Percentiles rank a stretch among this genome's conserved stretches.
Evolutionary conservation across 2,329 filamentous ascomycete species (phyloP).

Genomic region (Dactylellina sp.): DNA sequence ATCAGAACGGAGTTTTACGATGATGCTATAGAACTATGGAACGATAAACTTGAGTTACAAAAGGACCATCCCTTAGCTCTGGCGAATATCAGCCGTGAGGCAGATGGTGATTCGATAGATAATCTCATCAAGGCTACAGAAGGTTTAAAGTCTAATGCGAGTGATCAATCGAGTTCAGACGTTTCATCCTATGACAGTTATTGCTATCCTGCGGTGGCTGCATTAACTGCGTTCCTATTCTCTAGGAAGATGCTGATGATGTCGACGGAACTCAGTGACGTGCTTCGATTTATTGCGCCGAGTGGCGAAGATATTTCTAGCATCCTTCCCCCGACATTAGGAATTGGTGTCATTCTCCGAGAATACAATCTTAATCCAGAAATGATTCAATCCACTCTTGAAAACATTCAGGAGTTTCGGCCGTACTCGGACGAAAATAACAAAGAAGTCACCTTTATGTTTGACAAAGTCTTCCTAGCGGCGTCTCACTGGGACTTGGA

Average conservation of each 20-base stretch:
- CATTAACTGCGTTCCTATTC: conserved; percentile 38
- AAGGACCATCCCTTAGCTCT: conserved; percentile 33
- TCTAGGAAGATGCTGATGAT: conserved; percentile 33
- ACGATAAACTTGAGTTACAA: conserved; percentile 31
- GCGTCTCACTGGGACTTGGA: conserved; percentile 25
- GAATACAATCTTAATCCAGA: conserved; percentile 17
- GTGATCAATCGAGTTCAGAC: neutral
- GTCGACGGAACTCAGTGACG: conserved; percentile 26
- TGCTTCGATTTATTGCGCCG: conserved; percentile 39
- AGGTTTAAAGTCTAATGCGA: neutral
- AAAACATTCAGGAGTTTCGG: conserved; percentile 29
- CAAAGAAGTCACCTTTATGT: conserved; percentile 26
- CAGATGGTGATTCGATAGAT: neutral
- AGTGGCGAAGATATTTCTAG: conserved; percentile 34
- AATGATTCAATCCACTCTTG: conserved; percentile 27
- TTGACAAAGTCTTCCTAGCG: conserved; percentile 41
- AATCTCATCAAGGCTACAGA: neutral
- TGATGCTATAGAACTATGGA: conserved; percentile 47
- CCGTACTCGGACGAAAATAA: conserved; percentile 41
- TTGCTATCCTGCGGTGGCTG: conserved; percentile 41
- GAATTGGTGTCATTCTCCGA: conserved; percentile 27
- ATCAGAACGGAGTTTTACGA: conserved; percentile 44
- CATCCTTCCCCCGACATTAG: conserved; percentile 28
- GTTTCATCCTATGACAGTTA: conserved; percentile 11
- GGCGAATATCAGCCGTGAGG: neutral